Evolutionary conservation across 371 early-diverging fungal species (phyloP).

Genomic region (Phascolomyces articulosus): DNA sequence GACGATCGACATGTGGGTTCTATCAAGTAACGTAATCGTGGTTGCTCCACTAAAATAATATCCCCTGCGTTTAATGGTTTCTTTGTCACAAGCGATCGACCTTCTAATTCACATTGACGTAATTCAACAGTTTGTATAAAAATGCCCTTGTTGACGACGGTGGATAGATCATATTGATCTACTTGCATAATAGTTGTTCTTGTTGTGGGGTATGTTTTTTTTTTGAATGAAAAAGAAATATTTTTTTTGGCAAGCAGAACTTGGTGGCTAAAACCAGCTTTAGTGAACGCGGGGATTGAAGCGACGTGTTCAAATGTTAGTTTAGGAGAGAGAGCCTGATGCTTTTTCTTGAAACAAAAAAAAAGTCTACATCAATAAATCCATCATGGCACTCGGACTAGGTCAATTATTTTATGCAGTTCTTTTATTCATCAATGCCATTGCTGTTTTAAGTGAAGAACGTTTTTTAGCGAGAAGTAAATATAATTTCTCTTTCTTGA

Average conservation of each 20-base stretch:
- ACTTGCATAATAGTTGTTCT: slow-evolving; percentile 4
- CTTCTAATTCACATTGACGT: slow-evolving; percentile 33
- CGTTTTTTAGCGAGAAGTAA: slow-evolving; percentile 93
- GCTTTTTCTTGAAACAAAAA: no score
- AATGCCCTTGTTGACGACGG: slow-evolving; percentile 37
- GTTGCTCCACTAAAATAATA: slow-evolving; percentile 41
- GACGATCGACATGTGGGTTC: slow-evolving; percentile 46
- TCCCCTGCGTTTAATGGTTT: slow-evolving; percentile 32
- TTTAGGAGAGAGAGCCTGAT: no score
- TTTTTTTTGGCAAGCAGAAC: neutral
- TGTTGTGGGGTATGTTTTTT: neutral
- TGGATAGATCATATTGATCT: slow-evolving; percentile 28
- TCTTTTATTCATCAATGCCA: slow-evolving; percentile 86
- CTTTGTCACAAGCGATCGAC: slow-evolving; percentile 42
- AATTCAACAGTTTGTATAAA: slow-evolving; percentile 32
- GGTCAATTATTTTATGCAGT: slow-evolving; percentile 79
- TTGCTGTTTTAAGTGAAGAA: slow-evolving; percentile 94
- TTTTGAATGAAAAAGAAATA: neutral
- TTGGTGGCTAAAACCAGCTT: no score
- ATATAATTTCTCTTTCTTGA: slow-evolving; percentile 4
- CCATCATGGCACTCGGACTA: slow-evolving; percentile 65
- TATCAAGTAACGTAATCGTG: slow-evolving; percentile 37
- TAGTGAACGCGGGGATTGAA: no score
- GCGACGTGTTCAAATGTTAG: no score
- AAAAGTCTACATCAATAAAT: no score